phyloP scores from a whole-genome alignment of 192 early-diverging fungal genomes.

The Chytriomyces sp. region DNA sequence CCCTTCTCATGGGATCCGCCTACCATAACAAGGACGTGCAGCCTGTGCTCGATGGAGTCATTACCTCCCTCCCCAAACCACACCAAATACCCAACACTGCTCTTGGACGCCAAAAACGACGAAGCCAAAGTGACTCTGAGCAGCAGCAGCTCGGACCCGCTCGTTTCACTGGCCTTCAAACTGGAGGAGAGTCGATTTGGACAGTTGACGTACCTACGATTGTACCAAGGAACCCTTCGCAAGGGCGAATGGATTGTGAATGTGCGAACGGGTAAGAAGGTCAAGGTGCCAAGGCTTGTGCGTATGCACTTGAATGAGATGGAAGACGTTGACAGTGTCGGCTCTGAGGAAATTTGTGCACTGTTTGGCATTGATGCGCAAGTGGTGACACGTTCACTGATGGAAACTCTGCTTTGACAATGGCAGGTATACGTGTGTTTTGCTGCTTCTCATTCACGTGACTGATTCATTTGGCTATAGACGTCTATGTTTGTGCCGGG shows the following conservation, averaged over 20 bases:
- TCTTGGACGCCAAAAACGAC: slow-evolving; percentile 42
- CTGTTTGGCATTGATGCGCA: slow-evolving; percentile 95
- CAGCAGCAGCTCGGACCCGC: slow-evolving; percentile 59
- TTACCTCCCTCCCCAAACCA: slow-evolving; percentile 85
- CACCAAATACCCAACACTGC: slow-evolving; percentile 60
- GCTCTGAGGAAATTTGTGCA: slow-evolving; percentile 96
- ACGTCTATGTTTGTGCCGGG: slow-evolving; percentile 98
- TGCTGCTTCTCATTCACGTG: background rate
- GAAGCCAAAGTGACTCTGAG: slow-evolving; percentile 46
- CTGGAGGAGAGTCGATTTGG: slow-evolving; percentile 96
- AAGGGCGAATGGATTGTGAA: slow-evolving; percentile 90
- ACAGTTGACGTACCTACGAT: slow-evolving; percentile 94
- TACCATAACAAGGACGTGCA: slow-evolving; percentile 93
- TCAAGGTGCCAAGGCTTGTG: slow-evolving; percentile 93
- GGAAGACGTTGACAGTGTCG: slow-evolving; percentile 93
- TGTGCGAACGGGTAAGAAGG: slow-evolving; percentile 85
- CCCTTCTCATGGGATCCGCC: slow-evolving; percentile 88
- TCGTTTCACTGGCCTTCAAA: slow-evolving; percentile 93
- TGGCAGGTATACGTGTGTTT: slow-evolving; percentile 52
- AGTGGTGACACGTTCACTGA: slow-evolving; percentile 97
- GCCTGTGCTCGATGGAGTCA: slow-evolving; percentile 87
- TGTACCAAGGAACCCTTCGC: slow-evolving; percentile 90
- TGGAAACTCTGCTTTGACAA: slow-evolving; percentile 76
- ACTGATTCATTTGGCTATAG: slow-evolving; percentile 29
- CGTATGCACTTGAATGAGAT: slow-evolving; percentile 99